A percentile compares a stretch with the other conserved stretches of the same genome.
Conservation (phyloP, 176 grass and related monocot genomes). For the Juncus effusus region DNA sequence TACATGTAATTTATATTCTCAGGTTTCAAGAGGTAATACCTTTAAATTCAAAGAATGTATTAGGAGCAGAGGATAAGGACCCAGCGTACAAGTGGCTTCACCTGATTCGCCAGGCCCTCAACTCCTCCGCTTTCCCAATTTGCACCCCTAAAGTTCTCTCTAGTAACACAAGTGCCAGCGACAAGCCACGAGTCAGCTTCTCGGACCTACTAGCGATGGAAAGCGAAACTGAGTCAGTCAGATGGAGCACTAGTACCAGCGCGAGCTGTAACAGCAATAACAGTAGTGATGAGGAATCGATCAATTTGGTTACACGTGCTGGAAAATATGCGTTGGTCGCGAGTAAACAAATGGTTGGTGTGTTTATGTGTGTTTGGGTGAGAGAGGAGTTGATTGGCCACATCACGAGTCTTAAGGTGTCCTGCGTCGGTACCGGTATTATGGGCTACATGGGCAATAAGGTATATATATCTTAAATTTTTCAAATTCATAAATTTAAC, state of each 20-base stretch:
- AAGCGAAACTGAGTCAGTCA: constrained; percentile 18
- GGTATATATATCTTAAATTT: constrained; percentile 30
- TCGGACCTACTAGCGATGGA: constrained; percentile 33
- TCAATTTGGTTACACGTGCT: not conserved
- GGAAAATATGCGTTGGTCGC: constrained; percentile 40
- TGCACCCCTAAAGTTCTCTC: not conserved
- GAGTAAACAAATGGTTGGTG: constrained; percentile 88
- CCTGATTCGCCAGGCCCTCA: constrained; percentile 52
- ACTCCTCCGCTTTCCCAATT: not conserved
- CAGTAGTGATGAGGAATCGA: constrained; percentile 48
- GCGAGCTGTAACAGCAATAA: constrained; percentile 13
- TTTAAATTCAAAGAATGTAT: constrained; percentile 71
- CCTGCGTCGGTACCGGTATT: constrained; percentile 66
- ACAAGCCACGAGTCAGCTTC: constrained; percentile 36
- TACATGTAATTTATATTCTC: not conserved
- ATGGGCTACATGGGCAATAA: constrained; percentile 99
- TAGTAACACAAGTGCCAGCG: not conserved
- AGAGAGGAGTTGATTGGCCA: constrained; percentile 36
- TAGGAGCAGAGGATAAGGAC: constrained; percentile 58
- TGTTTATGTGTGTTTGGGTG: constrained; percentile 90
- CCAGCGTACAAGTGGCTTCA: constrained; percentile 56
- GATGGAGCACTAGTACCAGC: constrained; percentile 29
- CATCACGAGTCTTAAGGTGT: constrained; percentile 45
- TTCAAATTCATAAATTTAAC: not conserved
- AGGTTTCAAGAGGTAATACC: constrained; percentile 96